A percentile compares a stretch with the other conserved stretches of the same genome.
These are phyloP conservation scores for Fusarium paranaense DNA, from an alignment of 2,329 filamentous ascomycete species.

Conservation along the genomic window DNA sequence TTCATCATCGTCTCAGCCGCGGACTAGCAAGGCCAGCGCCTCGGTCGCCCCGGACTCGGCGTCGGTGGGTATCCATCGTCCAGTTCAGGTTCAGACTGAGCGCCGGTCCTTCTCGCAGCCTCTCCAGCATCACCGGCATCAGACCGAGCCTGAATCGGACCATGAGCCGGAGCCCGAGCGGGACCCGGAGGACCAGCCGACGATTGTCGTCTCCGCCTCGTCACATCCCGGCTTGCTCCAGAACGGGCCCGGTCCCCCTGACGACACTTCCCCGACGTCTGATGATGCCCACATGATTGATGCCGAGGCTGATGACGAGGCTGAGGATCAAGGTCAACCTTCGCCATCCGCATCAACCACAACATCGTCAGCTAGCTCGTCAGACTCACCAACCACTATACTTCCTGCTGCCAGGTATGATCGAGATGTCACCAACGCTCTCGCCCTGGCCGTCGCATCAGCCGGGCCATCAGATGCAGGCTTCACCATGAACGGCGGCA, in stretches of 20 bases:
- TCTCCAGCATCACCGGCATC: constrained; percentile 12
- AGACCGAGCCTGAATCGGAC: constrained; percentile 20
- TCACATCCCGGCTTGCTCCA: constrained; percentile 15
- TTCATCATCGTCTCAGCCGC: constrained; percentile 23
- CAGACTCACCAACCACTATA: constrained; percentile 22
- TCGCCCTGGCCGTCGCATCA: constrained; percentile 31
- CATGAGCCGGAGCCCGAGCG: constrained; percentile 25
- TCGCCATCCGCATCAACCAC: constrained; percentile 36
- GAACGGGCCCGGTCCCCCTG: constrained; percentile 28
- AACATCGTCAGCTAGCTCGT: constrained; percentile 30
- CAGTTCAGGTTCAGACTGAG: constrained; percentile 12
- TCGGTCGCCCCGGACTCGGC: constrained; percentile 7
- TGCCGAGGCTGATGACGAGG: constrained; percentile 36
- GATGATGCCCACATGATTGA: constrained; percentile 42
- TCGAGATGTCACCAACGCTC: constrained; percentile 31
- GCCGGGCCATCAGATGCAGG: constrained; percentile 9
- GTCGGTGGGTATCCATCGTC: not conserved
- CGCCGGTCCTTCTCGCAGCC: constrained; percentile 13
- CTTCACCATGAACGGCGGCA: constrained; percentile 25
- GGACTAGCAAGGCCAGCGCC: constrained; percentile 7
- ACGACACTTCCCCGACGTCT: constrained; percentile 18
- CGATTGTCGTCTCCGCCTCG: constrained; percentile 17
- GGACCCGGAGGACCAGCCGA: constrained; percentile 21
- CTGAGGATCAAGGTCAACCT: constrained; percentile 15
- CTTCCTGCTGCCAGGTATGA: constrained; percentile 25